Percentiles rank a stretch among this genome's conserved stretches.
Evolutionary conservation across 371 early-diverging fungal species (phyloP).

Genomic region (Capniomyces stellatus): DNA sequence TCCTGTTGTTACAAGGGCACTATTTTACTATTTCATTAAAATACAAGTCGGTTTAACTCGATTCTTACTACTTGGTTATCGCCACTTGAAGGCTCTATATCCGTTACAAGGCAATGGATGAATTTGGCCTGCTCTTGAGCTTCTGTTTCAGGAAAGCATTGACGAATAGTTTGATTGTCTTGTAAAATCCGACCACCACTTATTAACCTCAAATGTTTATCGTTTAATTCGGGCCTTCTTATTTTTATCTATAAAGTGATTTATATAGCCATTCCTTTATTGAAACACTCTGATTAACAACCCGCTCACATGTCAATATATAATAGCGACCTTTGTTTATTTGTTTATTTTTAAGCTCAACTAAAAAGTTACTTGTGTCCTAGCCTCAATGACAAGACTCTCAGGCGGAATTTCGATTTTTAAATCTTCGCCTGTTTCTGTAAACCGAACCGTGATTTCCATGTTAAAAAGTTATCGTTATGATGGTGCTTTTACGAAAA

Average conservation of each 20-base stretch:
- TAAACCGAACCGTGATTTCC: constrained; percentile 1
- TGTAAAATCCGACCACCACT: not conserved
- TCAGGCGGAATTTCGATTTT: not conserved
- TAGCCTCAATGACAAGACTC: not conserved
- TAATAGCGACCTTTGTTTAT: not conserved
- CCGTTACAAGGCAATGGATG: constrained; percentile 3
- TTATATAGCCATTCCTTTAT: not conserved
- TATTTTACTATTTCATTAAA: too few relatives aligned
- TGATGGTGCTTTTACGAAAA: too few relatives aligned
- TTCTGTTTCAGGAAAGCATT: not conserved
- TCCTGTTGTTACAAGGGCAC: too few relatives aligned
- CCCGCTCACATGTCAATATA: not conserved
- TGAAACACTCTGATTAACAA: not conserved
- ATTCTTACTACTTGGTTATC: too few relatives aligned
- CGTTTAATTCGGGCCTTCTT: not conserved
- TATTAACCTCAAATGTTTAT: not conserved
- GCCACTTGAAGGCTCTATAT: too few relatives aligned
- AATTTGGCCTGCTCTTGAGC: not conserved
- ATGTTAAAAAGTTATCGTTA: too few relatives aligned
- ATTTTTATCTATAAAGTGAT: constrained; percentile 1
- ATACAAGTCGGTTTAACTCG: too few relatives aligned
- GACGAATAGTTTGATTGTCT: not conserved
- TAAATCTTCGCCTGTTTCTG: not conserved
- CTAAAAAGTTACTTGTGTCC: not conserved
- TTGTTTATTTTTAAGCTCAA: not conserved